Evolutionary conservation across 192 early-diverging fungal genomes (phyloP).

Genomic region (Entophlyctis luteolus): DNA sequence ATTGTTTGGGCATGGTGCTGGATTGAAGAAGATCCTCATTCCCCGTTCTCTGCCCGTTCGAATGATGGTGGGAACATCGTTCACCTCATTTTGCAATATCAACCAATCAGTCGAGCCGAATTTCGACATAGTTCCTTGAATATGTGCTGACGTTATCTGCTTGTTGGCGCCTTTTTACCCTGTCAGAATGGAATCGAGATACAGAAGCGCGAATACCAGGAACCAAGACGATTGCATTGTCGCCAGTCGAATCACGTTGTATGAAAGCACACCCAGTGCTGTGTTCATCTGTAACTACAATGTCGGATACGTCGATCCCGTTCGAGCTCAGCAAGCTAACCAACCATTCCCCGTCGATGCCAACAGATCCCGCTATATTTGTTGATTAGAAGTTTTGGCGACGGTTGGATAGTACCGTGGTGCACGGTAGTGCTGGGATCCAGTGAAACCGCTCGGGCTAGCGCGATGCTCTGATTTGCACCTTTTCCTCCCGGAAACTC

Average conservation of each 20-base stretch:
- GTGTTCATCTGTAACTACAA: constrained; percentile 44
- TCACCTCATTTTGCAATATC: constrained; percentile 86
- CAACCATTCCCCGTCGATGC: constrained; percentile 78
- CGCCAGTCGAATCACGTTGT: constrained; percentile 68
- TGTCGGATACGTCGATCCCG: constrained; percentile 63
- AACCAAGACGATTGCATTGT: constrained; percentile 85
- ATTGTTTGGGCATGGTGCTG: constrained; percentile 66
- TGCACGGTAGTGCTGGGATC: neutral
- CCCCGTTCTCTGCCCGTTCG: constrained; percentile 34
- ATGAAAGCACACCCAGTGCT: constrained; percentile 81
- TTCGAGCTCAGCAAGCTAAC: constrained; percentile 55
- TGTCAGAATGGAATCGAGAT: too few species aligned
- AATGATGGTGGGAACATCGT: constrained; percentile 29
- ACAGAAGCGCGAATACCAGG: too few species aligned
- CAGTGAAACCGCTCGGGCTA: constrained; percentile 53
- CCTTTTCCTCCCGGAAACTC: constrained; percentile 74
- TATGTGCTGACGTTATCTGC: constrained; percentile 41
- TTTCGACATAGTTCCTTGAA: neutral
- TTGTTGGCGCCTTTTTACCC: constrained; percentile 64
- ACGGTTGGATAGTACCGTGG: neutral
- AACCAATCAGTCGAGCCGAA: constrained; percentile 66
- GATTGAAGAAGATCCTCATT: constrained; percentile 76
- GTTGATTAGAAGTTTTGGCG: neutral
- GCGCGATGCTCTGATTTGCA: constrained; percentile 84
- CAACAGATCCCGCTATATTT: constrained; percentile 74